These are phyloP conservation scores for Hypoxylon sp. DNA, from an alignment of 2,329 filamentous ascomycete genomes.

Conservation along the genomic window DNA sequence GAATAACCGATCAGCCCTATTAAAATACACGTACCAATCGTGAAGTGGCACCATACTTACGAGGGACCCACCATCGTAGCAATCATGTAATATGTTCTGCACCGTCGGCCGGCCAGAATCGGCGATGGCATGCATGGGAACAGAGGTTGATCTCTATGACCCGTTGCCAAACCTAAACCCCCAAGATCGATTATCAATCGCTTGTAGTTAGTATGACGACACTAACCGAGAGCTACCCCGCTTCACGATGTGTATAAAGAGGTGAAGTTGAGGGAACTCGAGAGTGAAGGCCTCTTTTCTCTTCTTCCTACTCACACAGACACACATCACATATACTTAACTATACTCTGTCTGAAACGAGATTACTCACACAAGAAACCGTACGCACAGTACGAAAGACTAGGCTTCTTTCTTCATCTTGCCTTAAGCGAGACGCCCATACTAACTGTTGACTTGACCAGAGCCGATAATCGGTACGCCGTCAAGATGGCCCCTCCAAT, in stretches of 20 bases:
- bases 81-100: constrained; percentile 29
- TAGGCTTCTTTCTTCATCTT: constrained; percentile 16
- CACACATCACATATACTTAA: constrained; percentile 12
- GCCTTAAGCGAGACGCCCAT: constrained; percentile 5
- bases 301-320: constrained; percentile 5
- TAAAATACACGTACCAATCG: constrained; percentile 26
- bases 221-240: constrained; percentile 39
- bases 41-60: constrained; percentile 18
- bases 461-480: constrained; percentile 47
- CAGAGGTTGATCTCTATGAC: constrained; percentile 20
- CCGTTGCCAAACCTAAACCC: constrained; percentile 15
- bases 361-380: constrained; percentile 30
- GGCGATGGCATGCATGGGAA: constrained; percentile 33
- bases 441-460: constrained; percentile 37
- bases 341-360: constrained; percentile 15
- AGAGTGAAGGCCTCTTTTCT: not conserved
- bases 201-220: constrained; percentile 44
- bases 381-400: constrained; percentile 43
- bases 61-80: constrained; percentile 32
- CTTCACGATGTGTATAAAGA: constrained; percentile 40
- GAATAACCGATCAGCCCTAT: constrained; percentile 25
- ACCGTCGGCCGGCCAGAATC: constrained; percentile 36
- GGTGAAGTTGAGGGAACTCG: constrained; percentile 11
- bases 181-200: constrained; percentile 19
- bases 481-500: constrained; percentile 40